A percentile compares a stretch with the other conserved stretches of the same genome.
These are phyloP conservation scores for Discostella pseudostelligera DNA, from an alignment of 108 stramenopile species.

Conservation along the genomic window DNA sequence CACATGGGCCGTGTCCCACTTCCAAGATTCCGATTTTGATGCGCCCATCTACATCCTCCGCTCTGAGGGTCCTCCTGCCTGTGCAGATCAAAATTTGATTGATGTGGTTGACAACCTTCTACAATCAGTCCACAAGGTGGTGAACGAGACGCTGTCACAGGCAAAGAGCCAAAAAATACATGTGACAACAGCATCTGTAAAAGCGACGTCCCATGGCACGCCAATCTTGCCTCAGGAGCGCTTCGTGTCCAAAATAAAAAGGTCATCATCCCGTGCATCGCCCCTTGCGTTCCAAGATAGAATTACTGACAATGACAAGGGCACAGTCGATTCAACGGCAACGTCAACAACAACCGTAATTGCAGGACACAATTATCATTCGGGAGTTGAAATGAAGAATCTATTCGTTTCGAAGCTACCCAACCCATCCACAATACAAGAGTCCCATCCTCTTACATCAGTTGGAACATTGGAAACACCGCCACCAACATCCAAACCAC, in stretches of 20 bases:
- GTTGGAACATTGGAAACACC: constrained; percentile 6
- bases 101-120: constrained; percentile 11
- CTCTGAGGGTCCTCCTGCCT: constrained; percentile 15
- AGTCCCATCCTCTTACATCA: neutral
- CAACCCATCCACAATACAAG: neutral
- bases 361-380: neutral
- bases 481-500: neutral
- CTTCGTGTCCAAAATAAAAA: neutral
- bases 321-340: neutral
- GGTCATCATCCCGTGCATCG: neutral
- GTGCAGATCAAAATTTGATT: constrained; percentile 14
- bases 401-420: constrained; percentile 1
- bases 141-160: neutral
- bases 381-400: neutral
- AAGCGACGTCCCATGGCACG: neutral
- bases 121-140: constrained; percentile 1
- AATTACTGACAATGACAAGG: neutral
- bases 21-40: constrained; percentile 68
- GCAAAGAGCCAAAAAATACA: neutral
- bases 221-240: neutral
- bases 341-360: neutral
- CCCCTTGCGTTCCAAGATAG: neutral
- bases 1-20: constrained; percentile 75
- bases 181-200: neutral
- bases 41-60: constrained; percentile 53